These are phyloP conservation scores for Astragalus membranaceus DNA, from an alignment of 306 rosid genomes.

Conservation along the genomic window DNA sequence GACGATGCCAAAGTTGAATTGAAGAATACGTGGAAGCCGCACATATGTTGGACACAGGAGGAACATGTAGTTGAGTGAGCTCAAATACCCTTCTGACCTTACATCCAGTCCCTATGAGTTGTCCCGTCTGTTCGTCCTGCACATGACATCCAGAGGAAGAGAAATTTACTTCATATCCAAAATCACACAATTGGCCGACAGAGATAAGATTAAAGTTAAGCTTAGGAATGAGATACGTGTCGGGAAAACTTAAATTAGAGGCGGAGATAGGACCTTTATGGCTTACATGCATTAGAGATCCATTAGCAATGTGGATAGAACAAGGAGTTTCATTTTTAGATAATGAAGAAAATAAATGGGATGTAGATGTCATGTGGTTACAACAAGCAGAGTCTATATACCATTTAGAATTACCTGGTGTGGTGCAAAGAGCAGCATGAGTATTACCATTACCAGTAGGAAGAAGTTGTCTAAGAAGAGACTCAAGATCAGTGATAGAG, in stretches of 20 bases:
- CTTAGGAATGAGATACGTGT: background rate
- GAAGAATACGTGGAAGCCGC: too few relatives aligned
- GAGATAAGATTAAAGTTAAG: too few relatives aligned
- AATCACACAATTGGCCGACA: background rate
- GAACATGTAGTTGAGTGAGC: background rate
- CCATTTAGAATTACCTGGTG: too few relatives aligned
- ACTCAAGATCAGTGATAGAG: too few relatives aligned
- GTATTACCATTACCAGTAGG: too few relatives aligned
- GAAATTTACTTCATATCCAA: background rate
- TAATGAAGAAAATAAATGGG: too few relatives aligned
- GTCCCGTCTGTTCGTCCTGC: background rate
- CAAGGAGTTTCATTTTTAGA: background rate
- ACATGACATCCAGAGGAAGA: background rate
- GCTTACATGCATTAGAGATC: background rate
- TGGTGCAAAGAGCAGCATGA: too few relatives aligned
- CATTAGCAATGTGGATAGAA: background rate
- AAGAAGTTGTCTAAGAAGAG: too few relatives aligned
- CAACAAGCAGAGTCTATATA: too few relatives aligned
- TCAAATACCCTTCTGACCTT: background rate
- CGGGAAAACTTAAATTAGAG: background rate
- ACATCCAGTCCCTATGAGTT: background rate
- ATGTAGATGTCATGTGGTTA: too few relatives aligned
- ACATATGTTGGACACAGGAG: too few relatives aligned
- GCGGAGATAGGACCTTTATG: background rate
- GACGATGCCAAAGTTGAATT: too few relatives aligned